phyloP scores from a whole-genome alignment of 306 rosid species.

The Mimosa bimucronata region DNA sequence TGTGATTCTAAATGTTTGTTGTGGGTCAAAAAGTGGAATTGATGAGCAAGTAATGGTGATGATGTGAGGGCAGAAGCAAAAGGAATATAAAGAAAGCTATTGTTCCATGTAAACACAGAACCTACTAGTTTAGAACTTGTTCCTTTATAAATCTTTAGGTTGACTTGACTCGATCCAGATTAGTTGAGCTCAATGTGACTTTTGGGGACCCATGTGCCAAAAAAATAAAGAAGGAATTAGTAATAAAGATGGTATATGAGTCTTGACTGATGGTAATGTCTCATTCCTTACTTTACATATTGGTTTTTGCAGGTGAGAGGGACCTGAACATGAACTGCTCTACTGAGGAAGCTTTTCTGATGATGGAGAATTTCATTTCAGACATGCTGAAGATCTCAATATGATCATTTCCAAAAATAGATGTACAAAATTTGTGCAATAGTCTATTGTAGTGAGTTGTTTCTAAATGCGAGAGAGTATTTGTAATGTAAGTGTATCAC shows the following conservation, averaged over 20 bases:
- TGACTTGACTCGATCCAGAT: background rate
- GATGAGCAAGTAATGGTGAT: conserved; percentile 10
- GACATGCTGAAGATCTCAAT: conserved; percentile 64
- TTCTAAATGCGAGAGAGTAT: background rate
- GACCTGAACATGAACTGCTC: conserved; percentile 32
- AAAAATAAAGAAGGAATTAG: background rate
- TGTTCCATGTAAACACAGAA: background rate
- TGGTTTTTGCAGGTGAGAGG: conserved; percentile 44
- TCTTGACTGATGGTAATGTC: background rate
- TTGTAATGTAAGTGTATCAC: background rate
- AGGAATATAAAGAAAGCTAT: background rate
- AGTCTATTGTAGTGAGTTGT: background rate
- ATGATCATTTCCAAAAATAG: conserved; percentile 13
- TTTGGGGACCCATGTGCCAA: too few relatives aligned
- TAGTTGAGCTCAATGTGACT: background rate
- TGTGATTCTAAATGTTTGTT: background rate
- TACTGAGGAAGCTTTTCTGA: conserved; percentile 42
- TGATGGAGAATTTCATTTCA: conserved; percentile 61
- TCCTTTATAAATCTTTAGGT: too few relatives aligned
- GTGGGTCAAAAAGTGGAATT: background rate
- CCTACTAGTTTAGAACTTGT: background rate
- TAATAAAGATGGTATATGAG: background rate
- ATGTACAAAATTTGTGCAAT: conserved; percentile 9
- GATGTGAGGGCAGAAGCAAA: background rate
- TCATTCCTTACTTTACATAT: background rate